Evolutionary conservation across 2,329 filamentous ascomycete species (phyloP).

Genomic region (Alternaria arbusti): DNA sequence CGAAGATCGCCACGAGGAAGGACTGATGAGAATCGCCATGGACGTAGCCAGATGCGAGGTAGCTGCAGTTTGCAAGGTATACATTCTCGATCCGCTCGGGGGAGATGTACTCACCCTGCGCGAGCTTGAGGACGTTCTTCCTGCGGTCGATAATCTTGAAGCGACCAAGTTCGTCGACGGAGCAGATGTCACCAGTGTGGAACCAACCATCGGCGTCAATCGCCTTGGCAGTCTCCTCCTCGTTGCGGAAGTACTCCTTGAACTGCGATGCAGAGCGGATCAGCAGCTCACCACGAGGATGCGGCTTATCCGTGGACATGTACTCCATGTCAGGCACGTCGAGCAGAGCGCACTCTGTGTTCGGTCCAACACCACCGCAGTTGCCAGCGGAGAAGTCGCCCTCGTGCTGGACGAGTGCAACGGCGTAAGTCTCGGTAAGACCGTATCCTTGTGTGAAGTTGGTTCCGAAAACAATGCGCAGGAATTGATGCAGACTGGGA

Average conservation of each 20-base stretch:
- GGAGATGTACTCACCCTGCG: constrained; percentile 97
- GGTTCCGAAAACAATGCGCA: constrained; percentile 81
- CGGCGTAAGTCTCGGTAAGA: constrained; percentile 90
- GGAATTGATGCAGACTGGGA: constrained; percentile 84
- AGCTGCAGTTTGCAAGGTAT: constrained; percentile 79
- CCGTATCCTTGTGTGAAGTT: constrained; percentile 88
- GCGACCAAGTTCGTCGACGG: constrained; percentile 82
- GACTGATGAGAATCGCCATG: constrained; percentile 88
- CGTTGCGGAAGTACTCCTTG: constrained; percentile 87
- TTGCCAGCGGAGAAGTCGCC: constrained; percentile 79
- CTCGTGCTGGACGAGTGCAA: constrained; percentile 70
- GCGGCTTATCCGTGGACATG: constrained; percentile 81
- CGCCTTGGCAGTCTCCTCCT: constrained; percentile 82
- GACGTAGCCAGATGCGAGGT: constrained; percentile 82
- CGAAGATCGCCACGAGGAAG: constrained; percentile 84
- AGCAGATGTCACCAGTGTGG: constrained; percentile 90
- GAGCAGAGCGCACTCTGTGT: constrained; percentile 76
- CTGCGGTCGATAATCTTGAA: constrained; percentile 94
- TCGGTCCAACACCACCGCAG: constrained; percentile 75
- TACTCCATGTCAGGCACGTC: constrained; percentile 97
- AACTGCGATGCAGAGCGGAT: constrained; percentile 83
- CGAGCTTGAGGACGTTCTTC: constrained; percentile 99
- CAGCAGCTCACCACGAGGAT: constrained; percentile 88
- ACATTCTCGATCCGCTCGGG: constrained; percentile 97
- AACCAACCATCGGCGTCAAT: constrained; percentile 95